Base-by-base conservation (phyloP, 768 basidiomycete genomes). In the Naganishia onofrii region DNA sequence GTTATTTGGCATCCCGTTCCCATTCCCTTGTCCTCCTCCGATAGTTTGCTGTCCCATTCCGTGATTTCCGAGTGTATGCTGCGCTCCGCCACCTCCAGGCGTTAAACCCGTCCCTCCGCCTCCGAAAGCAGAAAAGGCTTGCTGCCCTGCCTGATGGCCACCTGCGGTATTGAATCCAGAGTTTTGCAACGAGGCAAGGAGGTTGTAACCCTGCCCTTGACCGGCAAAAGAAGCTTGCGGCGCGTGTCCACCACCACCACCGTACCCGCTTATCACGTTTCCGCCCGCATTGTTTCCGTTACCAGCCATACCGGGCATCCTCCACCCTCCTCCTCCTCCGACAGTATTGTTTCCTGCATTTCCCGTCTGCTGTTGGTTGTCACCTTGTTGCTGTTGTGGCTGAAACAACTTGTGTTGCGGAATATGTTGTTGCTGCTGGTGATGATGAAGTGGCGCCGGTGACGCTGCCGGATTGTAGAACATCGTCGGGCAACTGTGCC, bases 381-480 rank as follows among this genome's bases (percentile, higher is more conserved):
- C 31, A 4, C n/a, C 7, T 36, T 57, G 55, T 17, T 57, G 26
- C 34, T 57, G 38, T 12, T 53, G 36, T n/a, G 46, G 65, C 52
- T 66, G 65, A 28, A 63, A 63, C 12, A 63, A 26, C 26, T 63
- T 63, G 42, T 63, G 60, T 26, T 42, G 42, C 15, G 42, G 42
- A 42, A 42, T 42, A 15, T 42, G 42, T 42, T 42, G 42, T 42
- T n/a, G 38, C 17, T 63, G 60, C 6, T 63, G 36, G 5, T 34
- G 31, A 36, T 63, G 60, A n/a, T 63, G 60, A 2, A 63, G 19
- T 12, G 60, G 38, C 15, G 60, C 38, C 21, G 60, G 38, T 26
- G 60, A 42, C 7, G 60, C 60, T 17, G 60, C 60, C 19, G 60
- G 60, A 26, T 63, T 63, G 60, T 63, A 63, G n/a, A 63, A 63